These are phyloP conservation scores for Plasmodium falciparum DNA, from an alignment of 169 alveolate genomes.

Conservation along the genomic window DNA sequence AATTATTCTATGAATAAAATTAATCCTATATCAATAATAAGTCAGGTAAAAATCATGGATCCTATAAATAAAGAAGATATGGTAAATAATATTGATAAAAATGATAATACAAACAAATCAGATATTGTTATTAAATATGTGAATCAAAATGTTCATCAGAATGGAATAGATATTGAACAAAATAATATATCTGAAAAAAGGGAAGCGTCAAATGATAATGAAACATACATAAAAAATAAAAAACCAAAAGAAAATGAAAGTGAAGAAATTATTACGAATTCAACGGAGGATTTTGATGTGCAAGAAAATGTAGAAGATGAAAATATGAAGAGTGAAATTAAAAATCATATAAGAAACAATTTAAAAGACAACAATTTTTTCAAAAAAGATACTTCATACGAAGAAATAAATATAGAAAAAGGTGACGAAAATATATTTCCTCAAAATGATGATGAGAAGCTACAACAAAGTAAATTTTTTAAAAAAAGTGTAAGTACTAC, in stretches of 20 bases:
- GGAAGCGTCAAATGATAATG: neutral
- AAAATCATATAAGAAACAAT: neutral
- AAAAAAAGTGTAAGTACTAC: too few species aligned
- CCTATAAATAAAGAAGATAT: neutral
- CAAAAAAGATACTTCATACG: neutral
- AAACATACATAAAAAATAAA: too few species aligned
- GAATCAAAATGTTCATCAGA: neutral
- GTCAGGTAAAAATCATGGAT: too few species aligned
- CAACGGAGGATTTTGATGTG: neutral
- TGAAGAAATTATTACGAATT: neutral
- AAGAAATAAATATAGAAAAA: neutral
- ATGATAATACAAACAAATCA: neutral
- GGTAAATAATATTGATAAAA: neutral
- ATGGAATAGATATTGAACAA: too few species aligned
- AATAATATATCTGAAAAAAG: neutral
- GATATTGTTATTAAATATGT: too few species aligned
- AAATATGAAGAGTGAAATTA: neutral
- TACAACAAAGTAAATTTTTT: too few species aligned
- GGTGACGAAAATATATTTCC: neutral
- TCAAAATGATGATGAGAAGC: neutral
- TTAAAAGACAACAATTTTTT: neutral
- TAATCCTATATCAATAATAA: neutral
- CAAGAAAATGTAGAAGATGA: conserved; percentile 9
- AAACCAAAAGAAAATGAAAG: neutral
- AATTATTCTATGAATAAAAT: neutral